Base-by-base conservation (phyloP, 139 green algal genomes). In the Dunaliella primolecta region DNA sequence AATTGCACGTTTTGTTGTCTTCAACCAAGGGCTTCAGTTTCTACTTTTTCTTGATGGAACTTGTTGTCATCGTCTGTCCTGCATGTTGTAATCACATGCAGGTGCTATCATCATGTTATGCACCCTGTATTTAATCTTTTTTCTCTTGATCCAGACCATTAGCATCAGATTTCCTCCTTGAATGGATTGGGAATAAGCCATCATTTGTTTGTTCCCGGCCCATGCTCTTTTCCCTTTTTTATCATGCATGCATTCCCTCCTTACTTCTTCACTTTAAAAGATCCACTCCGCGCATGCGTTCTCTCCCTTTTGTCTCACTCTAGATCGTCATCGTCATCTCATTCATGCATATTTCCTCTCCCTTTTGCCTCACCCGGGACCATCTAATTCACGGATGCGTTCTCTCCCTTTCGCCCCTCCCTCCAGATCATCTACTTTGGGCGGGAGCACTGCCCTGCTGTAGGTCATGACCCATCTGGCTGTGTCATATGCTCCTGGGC, bases 401-500 rank as follows among this genome's bases (percentile, higher is more conserved):
- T 90, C 86, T 85, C 81, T 57, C 0, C 86, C 92, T 84, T 27
- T 88, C 56, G 84, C 92, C 85, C 15, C 15, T 64, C 7, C 46
- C 78, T 95, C 35, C 89, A 93, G 85, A 94, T 98, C 35, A 97
- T 98, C 38, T 95, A 91, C 71, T 96, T 96, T 90, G 95, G 95
- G 0, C 89, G 95, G 1, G 90, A 98, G 83, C 88, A 97, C 81
- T 98, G 94, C 87, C 93, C 94, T 1, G 94, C 95, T 0, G 76
- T 92, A 88, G 35, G 83, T 3, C 95, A 98, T 81, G 89, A 97
- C 64, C 88, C 91, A 0, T 23, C 64, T 1, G 70, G n/a, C 1
- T 97, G 95, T 86, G 92, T 92, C 25, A 93, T 98, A 2, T 98
- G 95, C 90, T 86, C 35, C 75, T 98, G 95, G 95, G 95, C 90